These are phyloP conservation scores for Bisporella sp. DNA, from an alignment of 2,329 filamentous ascomycete genomes.

Conservation along the genomic window DNA sequence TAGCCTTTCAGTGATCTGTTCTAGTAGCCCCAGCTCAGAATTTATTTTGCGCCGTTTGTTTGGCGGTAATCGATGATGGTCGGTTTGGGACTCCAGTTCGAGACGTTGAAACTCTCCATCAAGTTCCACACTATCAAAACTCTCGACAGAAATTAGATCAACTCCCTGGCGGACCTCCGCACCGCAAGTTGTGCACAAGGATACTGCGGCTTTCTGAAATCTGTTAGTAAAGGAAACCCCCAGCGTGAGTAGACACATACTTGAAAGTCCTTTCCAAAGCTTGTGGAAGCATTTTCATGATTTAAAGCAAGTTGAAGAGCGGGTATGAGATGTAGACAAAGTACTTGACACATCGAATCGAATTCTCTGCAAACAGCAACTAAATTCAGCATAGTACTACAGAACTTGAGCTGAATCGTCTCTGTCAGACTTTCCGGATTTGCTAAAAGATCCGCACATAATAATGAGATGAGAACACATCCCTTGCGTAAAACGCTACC, in stretches of 20 bases:
- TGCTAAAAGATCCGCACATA: slow-evolving; percentile 21
- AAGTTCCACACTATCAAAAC: slow-evolving; percentile 18
- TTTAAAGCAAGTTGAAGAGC: slow-evolving; percentile 8
- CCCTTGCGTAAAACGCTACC: slow-evolving; percentile 24
- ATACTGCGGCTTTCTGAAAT: slow-evolving; percentile 12
- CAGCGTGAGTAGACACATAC: slow-evolving; percentile 9
- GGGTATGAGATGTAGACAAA: slow-evolving; percentile 19
- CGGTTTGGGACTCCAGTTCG: slow-evolving; percentile 5
- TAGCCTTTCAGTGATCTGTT: slow-evolving; percentile 27
- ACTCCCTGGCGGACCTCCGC: background rate
- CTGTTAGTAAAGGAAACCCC: slow-evolving; percentile 4
- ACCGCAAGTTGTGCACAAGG: slow-evolving; percentile 17
- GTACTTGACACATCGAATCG: slow-evolving; percentile 14
- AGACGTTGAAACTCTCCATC: slow-evolving; percentile 18
- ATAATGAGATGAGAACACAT: slow-evolving; percentile 18
- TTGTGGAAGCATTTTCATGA: slow-evolving; percentile 2
- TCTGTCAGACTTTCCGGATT: slow-evolving; percentile 11
- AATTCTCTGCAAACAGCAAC: slow-evolving; percentile 16
- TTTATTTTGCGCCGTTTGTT: slow-evolving; percentile 27
- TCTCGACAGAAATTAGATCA: background rate
- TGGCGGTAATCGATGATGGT: slow-evolving; percentile 8
- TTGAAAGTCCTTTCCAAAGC: slow-evolving; percentile 20
- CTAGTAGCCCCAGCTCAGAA: slow-evolving; percentile 22
- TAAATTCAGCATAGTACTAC: slow-evolving; percentile 19
- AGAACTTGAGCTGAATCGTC: slow-evolving; percentile 9